Percentiles rank a stretch among this genome's conserved stretches.
Conservation (phyloP, 2,329 filamentous ascomycete genomes). For the Coleophoma cylindrospora region DNA sequence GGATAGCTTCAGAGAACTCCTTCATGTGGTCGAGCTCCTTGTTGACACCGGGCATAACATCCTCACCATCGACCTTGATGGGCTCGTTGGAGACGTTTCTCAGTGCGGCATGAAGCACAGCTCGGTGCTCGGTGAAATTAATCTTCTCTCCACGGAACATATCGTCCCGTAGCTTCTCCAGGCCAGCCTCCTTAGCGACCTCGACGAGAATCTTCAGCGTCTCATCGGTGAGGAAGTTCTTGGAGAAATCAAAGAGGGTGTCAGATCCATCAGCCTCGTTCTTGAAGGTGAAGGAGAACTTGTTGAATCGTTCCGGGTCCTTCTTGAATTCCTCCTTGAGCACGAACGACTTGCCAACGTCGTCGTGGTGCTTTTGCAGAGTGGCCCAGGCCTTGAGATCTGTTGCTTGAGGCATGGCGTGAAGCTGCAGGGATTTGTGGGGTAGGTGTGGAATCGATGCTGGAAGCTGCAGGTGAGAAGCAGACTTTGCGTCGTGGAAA, state of each 20-base stretch:
- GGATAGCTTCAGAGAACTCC: slow-evolving; percentile 92
- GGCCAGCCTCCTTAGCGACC: slow-evolving; percentile 83
- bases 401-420: slow-evolving; percentile 73
- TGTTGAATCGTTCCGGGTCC: slow-evolving; percentile 82
- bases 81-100: slow-evolving; percentile 83
- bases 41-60: slow-evolving; percentile 92
- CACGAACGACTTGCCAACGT: slow-evolving; percentile 81
- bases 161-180: slow-evolving; percentile 91
- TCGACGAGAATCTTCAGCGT: slow-evolving; percentile 82
- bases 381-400: slow-evolving; percentile 83
- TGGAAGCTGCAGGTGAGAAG: background rate
- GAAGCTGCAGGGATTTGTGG: background rate
- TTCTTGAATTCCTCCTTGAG: slow-evolving; percentile 90
- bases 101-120: slow-evolving; percentile 92
- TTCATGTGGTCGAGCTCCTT: slow-evolving; percentile 94
- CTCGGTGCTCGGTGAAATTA: slow-evolving; percentile 97
- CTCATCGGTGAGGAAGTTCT: slow-evolving; percentile 96
- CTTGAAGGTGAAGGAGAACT: slow-evolving; percentile 81
- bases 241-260: slow-evolving; percentile 97
- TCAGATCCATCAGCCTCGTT: slow-evolving; percentile 75
- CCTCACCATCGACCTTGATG: slow-evolving; percentile 81
- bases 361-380: slow-evolving; percentile 86
- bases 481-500: too few relatives aligned
- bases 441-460: background rate
- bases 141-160: slow-evolving; percentile 99